A percentile compares a stretch with the other conserved stretches of the same genome.
These are phyloP conservation scores for Phoma sp. DNA, from an alignment of 2,329 filamentous ascomycete species.

Conservation along the genomic window DNA sequence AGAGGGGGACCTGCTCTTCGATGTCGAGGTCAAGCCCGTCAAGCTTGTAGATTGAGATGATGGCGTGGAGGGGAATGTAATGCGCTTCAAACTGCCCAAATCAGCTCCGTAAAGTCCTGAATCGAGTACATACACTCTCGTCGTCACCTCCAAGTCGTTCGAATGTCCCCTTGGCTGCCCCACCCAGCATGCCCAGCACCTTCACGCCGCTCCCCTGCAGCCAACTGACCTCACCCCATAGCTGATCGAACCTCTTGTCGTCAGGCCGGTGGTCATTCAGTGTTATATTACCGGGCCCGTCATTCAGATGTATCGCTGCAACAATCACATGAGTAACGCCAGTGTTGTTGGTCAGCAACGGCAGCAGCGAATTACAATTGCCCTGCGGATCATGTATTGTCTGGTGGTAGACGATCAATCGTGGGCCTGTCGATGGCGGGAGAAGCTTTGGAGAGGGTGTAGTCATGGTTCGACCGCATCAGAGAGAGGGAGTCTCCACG, in stretches of 20 bases:
- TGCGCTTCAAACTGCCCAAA: slow-evolving; percentile 70
- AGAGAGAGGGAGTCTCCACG: slow-evolving; percentile 12
- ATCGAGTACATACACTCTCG: slow-evolving; percentile 33
- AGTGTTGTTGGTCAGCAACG: slow-evolving; percentile 65
- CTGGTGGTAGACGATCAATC: slow-evolving; percentile 68
- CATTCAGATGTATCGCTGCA: slow-evolving; percentile 84
- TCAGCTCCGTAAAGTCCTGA: not conserved
- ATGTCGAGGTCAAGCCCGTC: slow-evolving; percentile 52
- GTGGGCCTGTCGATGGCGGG: slow-evolving; percentile 45
- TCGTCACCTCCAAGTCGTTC: slow-evolving; percentile 53
- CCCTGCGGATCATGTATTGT: slow-evolving; percentile 66
- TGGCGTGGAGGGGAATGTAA: slow-evolving; percentile 71
- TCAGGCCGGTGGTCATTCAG: slow-evolving; percentile 81
- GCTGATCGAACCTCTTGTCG: slow-evolving; percentile 70
- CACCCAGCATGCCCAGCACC: slow-evolving; percentile 86
- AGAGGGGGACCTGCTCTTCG: slow-evolving; percentile 76
- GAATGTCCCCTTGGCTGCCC: slow-evolving; percentile 80
- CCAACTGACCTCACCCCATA: slow-evolving; percentile 80
- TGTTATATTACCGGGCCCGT: slow-evolving; percentile 69
- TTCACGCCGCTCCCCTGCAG: slow-evolving; percentile 78
- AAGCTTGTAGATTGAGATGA: slow-evolving; percentile 65
- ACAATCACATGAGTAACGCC: slow-evolving; percentile 83
- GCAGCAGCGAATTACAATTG: slow-evolving; percentile 67
- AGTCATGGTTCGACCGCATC: slow-evolving; percentile 34
- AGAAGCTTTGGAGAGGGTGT: slow-evolving; percentile 42